phyloP scores from a whole-genome alignment of 1,139 yeast genomes.

The Hanseniaspora gamundiae region DNA sequence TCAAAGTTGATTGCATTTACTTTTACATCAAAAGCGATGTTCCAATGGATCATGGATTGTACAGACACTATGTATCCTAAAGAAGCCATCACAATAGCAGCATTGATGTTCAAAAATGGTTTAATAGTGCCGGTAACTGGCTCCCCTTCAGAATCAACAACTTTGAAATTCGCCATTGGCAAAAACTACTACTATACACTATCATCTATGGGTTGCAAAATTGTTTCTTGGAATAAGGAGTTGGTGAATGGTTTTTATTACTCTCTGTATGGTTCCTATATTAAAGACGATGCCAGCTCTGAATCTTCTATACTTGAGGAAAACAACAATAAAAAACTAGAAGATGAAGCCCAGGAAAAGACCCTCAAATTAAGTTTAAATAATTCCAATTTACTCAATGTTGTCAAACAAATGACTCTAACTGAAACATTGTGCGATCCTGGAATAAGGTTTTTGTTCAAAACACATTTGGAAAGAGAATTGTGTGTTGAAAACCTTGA shows the following conservation, averaged over 20 bases:
- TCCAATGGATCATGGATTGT: slow-evolving; percentile 88
- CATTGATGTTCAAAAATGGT: slow-evolving; percentile 39
- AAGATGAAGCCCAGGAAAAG: not conserved
- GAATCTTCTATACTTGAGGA: not conserved
- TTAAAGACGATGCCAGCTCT: not conserved
- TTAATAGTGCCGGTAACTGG: slow-evolving; percentile 35
- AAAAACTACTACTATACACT: slow-evolving; percentile 30
- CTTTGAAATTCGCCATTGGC: slow-evolving; percentile 23
- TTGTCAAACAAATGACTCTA: slow-evolving; percentile 18
- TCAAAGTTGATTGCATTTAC: slow-evolving; percentile 29
- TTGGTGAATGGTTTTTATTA: slow-evolving; percentile 5
- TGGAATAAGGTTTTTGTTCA: slow-evolving; percentile 60
- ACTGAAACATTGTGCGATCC: slow-evolving; percentile 56
- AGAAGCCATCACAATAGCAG: slow-evolving; percentile 54
- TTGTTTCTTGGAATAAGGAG: slow-evolving; percentile 28
- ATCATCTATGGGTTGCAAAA: slow-evolving; percentile 28
- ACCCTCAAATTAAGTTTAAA: not conserved
- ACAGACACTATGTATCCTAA: slow-evolving; percentile 49
- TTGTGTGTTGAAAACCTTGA: slow-evolving; percentile 68
- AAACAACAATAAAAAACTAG: slow-evolving; percentile 1
- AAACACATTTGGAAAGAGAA: slow-evolving; percentile 47
- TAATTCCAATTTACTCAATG: not conserved
- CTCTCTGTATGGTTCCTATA: not conserved
- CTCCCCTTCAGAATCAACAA: slow-evolving; percentile 23
- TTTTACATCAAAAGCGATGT: slow-evolving; percentile 63